A percentile compares a stretch with the other conserved stretches of the same genome.
Conservation (phyloP, 164 flowering plant species). For the Umbilicus rupestris region DNA sequence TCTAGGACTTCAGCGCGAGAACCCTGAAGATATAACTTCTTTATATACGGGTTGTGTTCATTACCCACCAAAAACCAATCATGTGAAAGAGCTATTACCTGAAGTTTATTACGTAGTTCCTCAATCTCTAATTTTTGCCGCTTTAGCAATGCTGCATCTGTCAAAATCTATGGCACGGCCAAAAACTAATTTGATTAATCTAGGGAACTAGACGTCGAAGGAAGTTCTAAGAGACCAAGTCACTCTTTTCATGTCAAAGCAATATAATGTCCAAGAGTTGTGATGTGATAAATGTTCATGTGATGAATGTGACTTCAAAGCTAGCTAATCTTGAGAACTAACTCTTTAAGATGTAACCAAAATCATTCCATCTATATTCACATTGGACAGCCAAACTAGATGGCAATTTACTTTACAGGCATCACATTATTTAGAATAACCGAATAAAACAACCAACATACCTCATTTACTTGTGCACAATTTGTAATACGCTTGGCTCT, state of each 20-base stretch:
- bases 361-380: background rate
- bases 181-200: background rate
- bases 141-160: conserved; percentile 90
- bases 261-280: background rate
- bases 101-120: conserved; percentile 71
- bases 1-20: conserved; percentile 81
- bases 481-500: conserved; percentile 92
- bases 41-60: background rate
- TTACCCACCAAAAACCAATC: conserved; percentile 7
- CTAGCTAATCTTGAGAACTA: no score
- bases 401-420: background rate
- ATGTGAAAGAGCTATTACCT: conserved; percentile 34
- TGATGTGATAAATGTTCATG: background rate
- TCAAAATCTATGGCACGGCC: conserved; percentile 49
- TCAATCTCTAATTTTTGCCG: conserved; percentile 93
- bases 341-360: background rate
- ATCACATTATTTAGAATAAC: background rate
- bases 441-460: conserved; percentile 12
- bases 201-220: background rate
- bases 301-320: no score
- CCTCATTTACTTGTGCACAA: conserved; percentile 97
- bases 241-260: background rate
- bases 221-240: background rate
- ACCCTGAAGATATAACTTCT: conserved; percentile 39
- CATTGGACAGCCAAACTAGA: background rate